phyloP scores from a whole-genome alignment of 257 asterid species.

The Salvia miltiorrhiza region DNA sequence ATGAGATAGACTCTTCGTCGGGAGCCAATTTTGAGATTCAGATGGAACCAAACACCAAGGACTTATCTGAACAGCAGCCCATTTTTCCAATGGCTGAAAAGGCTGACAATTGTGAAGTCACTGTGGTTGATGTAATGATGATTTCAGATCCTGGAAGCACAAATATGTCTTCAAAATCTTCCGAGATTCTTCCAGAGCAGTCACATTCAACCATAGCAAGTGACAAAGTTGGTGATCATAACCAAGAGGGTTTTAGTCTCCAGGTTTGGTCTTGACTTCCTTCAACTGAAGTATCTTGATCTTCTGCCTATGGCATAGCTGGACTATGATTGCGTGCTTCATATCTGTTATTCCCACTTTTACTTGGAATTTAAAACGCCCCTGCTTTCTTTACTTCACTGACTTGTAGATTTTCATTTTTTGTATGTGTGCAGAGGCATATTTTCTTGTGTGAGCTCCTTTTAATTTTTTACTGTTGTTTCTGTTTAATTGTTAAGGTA shows the following conservation, averaged over 20 bases:
- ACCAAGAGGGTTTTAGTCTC: constrained; percentile 25
- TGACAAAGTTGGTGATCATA: constrained; percentile 24
- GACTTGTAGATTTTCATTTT: neutral
- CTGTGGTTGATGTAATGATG: constrained; percentile 31
- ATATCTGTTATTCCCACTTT: constrained; percentile 8
- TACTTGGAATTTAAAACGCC: neutral
- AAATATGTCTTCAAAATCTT: constrained; percentile 29
- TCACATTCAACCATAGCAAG: constrained; percentile 23
- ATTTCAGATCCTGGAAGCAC: constrained; percentile 36
- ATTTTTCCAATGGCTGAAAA: constrained; percentile 28
- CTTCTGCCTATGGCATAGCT: neutral
- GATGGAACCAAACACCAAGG: constrained; percentile 36
- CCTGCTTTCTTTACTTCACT: neutral
- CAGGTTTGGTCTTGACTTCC: constrained; percentile 48
- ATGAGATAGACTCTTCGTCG: constrained; percentile 34
- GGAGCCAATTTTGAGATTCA: constrained; percentile 43
- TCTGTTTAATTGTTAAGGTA: neutral
- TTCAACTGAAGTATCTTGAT: neutral
- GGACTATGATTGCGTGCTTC: neutral
- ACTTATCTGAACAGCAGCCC: constrained; percentile 32
- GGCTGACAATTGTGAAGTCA: constrained; percentile 21
- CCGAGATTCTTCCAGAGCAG: constrained; percentile 30
- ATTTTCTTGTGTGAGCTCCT: neutral
- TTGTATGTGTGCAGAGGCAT: neutral
- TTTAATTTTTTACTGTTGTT: neutral